Evolutionary conservation across 2,329 filamentous ascomycete species (phyloP), one percentile per base, ranked within the genome.

Genomic region (Zymoseptoria crescenta): DNA sequence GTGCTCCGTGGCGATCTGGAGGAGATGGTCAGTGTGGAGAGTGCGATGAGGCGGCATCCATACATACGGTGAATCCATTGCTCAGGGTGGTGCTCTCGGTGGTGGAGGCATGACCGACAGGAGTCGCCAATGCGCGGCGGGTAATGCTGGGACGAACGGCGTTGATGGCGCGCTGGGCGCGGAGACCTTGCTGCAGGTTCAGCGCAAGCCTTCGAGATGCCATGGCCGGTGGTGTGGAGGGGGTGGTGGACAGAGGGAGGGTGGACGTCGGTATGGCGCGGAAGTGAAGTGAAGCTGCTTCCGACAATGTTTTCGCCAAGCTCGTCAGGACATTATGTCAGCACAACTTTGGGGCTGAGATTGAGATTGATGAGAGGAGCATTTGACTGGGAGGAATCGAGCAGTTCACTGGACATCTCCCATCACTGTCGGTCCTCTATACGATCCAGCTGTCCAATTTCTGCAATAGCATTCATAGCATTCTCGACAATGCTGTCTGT

Each of bases 151-250:
- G 68, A 71, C 76, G 76, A 75, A 91, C 81, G 74, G 88, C 82
- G 77, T 88, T 87, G 79, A 94, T 83, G 78, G 89, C 88, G 79
- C 88, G 84, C 78, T 91, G 89, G 81, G 82, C 89, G 83, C 91
- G 90, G 80, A 96, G 83, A 80, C 89, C 88, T 81, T 90, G 87
- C 79, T 91, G 85, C 74, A 97, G 86, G 83, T 92, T 96, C 79
- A 95, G 85, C 83, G 92, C 92, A 81, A 97, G 86, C 87, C 91
- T 89, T 85, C 92, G 86, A 79, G 93, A 96, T 82, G 93, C 93
- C 93, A 97, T 96, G 56, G 53, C 64, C 56, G 64, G 65, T 59
- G 64, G 70, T 62, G 67, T 71, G 74, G 75, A 76, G 77, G 74
- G 56, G 74, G 75, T 76, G 77, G 74, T 57, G 62, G 58, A 49